phyloP scores from a whole-genome alignment of 441 rosid genomes.

The Syzygium malaccense region DNA sequence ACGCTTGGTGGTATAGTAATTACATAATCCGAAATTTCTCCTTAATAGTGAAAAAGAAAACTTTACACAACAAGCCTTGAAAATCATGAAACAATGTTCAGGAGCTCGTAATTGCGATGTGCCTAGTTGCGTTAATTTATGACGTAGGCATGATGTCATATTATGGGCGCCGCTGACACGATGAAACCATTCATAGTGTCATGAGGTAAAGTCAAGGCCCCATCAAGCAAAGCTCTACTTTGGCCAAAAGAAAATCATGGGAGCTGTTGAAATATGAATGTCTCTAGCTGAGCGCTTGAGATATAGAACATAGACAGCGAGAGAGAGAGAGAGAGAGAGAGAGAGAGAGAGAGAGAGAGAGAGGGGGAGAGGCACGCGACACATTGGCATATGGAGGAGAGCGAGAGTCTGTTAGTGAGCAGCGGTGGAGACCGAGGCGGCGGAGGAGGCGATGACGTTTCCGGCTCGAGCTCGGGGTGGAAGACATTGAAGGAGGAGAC shows the following conservation, averaged over 20 bases:
- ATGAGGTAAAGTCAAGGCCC: background rate
- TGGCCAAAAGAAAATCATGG: background rate
- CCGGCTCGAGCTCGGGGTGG: background rate
- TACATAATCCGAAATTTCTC: background rate
- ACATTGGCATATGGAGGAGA: background rate
- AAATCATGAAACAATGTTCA: background rate
- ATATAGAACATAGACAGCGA: background rate
- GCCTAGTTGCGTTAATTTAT: background rate
- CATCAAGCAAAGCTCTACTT: background rate
- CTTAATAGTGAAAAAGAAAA: background rate
- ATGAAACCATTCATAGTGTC: background rate
- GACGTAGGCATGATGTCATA: background rate
- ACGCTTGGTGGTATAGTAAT: background rate
- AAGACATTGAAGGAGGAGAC: slow-evolving; percentile 12
- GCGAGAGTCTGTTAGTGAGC: background rate
- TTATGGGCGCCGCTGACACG: background rate
- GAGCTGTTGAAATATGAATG: background rate
- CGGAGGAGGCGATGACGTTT: background rate
- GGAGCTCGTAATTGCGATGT: background rate
- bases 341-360: background rate
- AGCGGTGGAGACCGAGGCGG: background rate
- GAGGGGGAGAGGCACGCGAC: background rate
- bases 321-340: background rate
- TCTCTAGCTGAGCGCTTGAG: background rate
- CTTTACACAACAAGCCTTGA: background rate